Conservation (phyloP, 2,329 filamentous ascomycete species). For the Laburnicola sp. region DNA sequence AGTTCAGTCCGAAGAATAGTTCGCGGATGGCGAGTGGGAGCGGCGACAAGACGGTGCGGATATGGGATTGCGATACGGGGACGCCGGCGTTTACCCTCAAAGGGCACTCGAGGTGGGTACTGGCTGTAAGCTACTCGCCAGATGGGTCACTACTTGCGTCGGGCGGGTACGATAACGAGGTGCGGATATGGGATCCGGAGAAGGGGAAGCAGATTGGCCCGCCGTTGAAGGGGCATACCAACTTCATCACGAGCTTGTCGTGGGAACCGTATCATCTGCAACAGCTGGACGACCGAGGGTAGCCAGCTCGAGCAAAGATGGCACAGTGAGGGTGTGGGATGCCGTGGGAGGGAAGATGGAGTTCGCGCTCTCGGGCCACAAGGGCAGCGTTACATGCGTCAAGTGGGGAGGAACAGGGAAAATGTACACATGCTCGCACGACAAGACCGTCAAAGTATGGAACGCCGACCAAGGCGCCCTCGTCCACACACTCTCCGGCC, state of each 20-base stretch:
- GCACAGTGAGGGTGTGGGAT: slow-evolving; percentile 85
- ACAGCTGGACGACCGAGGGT: slow-evolving; percentile 70
- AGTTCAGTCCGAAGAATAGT: slow-evolving; percentile 81
- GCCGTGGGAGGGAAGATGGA: slow-evolving; percentile 77
- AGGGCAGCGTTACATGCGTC: slow-evolving; percentile 84
- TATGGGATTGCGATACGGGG: slow-evolving; percentile 95
- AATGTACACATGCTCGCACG: slow-evolving; percentile 66
- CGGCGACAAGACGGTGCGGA: slow-evolving; percentile 85
- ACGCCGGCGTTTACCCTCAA: slow-evolving; percentile 84
- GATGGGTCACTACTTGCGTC: slow-evolving; percentile 82
- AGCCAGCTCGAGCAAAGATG: slow-evolving; percentile 87
- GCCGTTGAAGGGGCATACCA: slow-evolving; percentile 79
- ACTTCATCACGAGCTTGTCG: slow-evolving; percentile 83
- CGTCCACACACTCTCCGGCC: slow-evolving; percentile 75
- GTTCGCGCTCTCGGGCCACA: slow-evolving; percentile 83
- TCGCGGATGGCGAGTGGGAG: slow-evolving; percentile 82
- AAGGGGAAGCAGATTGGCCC: slow-evolving; percentile 74
- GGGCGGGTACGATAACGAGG: slow-evolving; percentile 88
- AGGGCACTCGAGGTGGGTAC: slow-evolving; percentile 86
- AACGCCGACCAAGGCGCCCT: slow-evolving; percentile 77
- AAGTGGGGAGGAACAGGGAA: slow-evolving; percentile 87
- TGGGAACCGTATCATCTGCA: slow-evolving; percentile 96
- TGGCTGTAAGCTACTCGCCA: slow-evolving; percentile 84
- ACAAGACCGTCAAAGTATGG: slow-evolving; percentile 93
- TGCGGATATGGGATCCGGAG: slow-evolving; percentile 85